Conservation (phyloP, 192 early-diverging fungal species). For the Coemansia umbellata region DNA sequence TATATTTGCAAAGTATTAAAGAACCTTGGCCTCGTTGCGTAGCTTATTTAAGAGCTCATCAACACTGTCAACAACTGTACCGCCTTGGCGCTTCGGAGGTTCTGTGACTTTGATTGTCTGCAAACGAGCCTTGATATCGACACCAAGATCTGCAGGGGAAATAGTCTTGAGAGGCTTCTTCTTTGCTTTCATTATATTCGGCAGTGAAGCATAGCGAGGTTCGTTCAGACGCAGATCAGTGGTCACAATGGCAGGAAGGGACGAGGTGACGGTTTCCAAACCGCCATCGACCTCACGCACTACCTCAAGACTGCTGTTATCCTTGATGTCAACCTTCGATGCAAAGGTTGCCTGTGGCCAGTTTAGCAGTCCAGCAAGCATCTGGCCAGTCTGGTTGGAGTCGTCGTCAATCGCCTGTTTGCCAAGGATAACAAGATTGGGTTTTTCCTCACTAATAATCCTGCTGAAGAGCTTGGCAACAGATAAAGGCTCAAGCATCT, state of each 20-base stretch:
- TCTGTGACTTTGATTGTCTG: constrained; percentile 88
- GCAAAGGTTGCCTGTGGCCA: constrained; percentile 99
- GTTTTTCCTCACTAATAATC: constrained; percentile 83
- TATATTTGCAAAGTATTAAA: constrained; percentile 43
- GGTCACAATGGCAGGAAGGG: constrained; percentile 91
- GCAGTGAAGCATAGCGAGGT: constrained; percentile 92
- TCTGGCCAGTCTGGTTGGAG: constrained; percentile 94
- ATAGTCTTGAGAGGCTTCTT: constrained; percentile 90
- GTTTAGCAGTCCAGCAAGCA: constrained; percentile 91
- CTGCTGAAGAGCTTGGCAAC: constrained; percentile 95
- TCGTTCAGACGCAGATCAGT: constrained; percentile 94
- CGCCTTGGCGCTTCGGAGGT: constrained; percentile 89
- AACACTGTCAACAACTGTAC: constrained; percentile 84
- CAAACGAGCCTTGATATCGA: constrained; percentile 81
- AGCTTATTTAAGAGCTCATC: constrained; percentile 92
- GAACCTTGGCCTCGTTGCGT: constrained; percentile 72
- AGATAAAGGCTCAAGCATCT: constrained; percentile 76
- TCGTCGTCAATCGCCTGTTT: constrained; percentile 99
- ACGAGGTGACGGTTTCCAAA: constrained; percentile 79
- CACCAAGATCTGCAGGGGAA: constrained; percentile 71
- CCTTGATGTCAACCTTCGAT: constrained; percentile 82
- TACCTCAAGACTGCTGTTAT: constrained; percentile 64
- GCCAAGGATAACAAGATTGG: constrained; percentile 90
- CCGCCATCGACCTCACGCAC: constrained; percentile 98
- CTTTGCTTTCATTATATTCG: constrained; percentile 98